Conservation (phyloP, 176 grass and related monocot genomes). For the Puya raimondii region DNA sequence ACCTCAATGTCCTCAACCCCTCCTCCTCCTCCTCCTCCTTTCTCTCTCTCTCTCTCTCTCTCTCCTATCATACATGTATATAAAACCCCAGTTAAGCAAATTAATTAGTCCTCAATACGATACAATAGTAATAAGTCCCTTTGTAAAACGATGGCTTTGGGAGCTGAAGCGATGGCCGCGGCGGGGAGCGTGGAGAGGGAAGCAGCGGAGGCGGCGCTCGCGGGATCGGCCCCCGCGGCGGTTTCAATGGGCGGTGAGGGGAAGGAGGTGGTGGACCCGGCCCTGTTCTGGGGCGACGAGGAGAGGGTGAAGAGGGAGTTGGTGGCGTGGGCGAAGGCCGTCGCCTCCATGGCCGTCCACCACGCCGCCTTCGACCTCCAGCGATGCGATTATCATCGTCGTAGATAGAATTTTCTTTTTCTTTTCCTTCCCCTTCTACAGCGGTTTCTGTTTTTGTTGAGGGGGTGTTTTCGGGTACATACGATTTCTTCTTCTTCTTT, state of each 20-base stretch:
- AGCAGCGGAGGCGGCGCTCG: neutral
- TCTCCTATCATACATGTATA: neutral
- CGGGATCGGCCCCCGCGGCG: slow-evolving; percentile 1
- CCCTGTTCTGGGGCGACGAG: slow-evolving; percentile 35
- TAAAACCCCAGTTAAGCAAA: too few relatives aligned
- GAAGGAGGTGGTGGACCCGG: slow-evolving; percentile 25
- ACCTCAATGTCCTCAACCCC: too few relatives aligned
- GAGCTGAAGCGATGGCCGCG: slow-evolving; percentile 1
- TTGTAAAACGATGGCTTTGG: slow-evolving; percentile 19
- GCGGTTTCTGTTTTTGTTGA: too few relatives aligned
- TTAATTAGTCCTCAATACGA: too few relatives aligned
- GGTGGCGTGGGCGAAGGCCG: slow-evolving; percentile 64
- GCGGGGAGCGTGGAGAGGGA: neutral
- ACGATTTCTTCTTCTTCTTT: too few relatives aligned
- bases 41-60: neutral
- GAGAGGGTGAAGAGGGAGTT: slow-evolving; percentile 67
- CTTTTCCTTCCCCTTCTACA: too few relatives aligned
- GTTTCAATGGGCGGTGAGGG: neutral
- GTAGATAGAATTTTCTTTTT: too few relatives aligned
- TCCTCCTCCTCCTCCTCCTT: too few relatives aligned
- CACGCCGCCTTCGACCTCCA: too few relatives aligned
- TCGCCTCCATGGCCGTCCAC: slow-evolving; percentile 34
- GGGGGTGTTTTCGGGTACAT: too few relatives aligned
- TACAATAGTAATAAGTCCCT: slow-evolving; percentile 2
- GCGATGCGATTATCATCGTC: too few relatives aligned